Evolutionary conservation across 805 yeast species (phyloP), one percentile per base, ranked within the genome.

Genomic region (Dipodascopsis tothii): DNA sequence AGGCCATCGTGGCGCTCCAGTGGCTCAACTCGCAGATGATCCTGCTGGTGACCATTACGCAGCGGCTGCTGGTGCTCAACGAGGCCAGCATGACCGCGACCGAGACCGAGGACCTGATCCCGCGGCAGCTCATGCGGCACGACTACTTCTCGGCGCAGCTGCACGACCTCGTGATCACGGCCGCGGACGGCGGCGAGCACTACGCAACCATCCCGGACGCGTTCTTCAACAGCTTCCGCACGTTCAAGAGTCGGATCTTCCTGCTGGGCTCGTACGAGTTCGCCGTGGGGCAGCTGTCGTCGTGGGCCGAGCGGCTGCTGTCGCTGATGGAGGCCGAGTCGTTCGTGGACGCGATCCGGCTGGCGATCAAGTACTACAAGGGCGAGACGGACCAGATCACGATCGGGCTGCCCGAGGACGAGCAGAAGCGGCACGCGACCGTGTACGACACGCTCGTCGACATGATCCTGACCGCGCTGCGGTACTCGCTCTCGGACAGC

Each of bases 271-370:
- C 67, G 33, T 70, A 71, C 41, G 79, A 75, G 44, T 56, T 77
- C 35, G 64, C 64, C 4, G 69, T 79, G 2, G 94, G 88, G 0
- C 67, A 76, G 20, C 61, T 77, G 14, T 66, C 77, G 2, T 77
- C 72, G 52, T 85, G 87, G 95, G 84, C 81, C 0, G 88, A 82
- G 51, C 65, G 69, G 21, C 60, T 84, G 1, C 59, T 74, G 45
- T 66, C 62, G 4, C 56, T 74, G 9, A 65, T 85, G 38, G 65
- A 73, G 7, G 52, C 62, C 1, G 76, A 73, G 1, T 59, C 72
- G 19, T 80, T 78, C 43, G 59, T 73, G 4, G 64, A 60, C 2
- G 88, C 94, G 0, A 66, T 84, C n/a, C 60, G 65, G 2, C 64
- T 72, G 14, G 80, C 83, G 0, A 65, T 72, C 36, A 60, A 62